These are phyloP conservation scores for Starmera stellimalicola DNA, from an alignment of 1,139 yeast genomes.

Conservation along the genomic window DNA sequence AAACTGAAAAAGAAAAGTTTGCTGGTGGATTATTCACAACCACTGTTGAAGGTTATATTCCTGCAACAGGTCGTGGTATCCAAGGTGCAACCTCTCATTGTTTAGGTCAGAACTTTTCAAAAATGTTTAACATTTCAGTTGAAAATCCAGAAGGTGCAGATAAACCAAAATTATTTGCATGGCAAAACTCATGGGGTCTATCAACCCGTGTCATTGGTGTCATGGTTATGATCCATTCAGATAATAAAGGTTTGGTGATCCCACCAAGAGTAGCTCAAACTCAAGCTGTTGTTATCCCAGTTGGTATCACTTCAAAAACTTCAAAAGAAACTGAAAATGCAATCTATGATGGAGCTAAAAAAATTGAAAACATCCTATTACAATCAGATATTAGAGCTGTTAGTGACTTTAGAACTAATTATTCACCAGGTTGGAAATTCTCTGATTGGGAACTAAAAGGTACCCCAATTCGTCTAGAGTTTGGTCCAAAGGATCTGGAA, in stretches of 20 bases:
- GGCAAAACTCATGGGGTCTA: conserved; percentile 99
- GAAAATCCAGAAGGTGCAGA: conserved; percentile 91
- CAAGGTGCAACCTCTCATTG: conserved; percentile 99
- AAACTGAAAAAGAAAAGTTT: conserved; percentile 95
- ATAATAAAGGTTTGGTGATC: conserved; percentile 93
- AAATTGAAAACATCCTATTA: conserved; percentile 49
- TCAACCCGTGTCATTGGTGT: conserved; percentile 99
- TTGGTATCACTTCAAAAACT: conserved; percentile 87
- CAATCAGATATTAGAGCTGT: conserved; percentile 59
- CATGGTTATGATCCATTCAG: conserved; percentile 98
- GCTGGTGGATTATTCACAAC: conserved; percentile 98
- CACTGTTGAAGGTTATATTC: conserved; percentile 93
- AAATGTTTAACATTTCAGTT: conserved; percentile 92
- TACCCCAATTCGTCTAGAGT: conserved; percentile 84
- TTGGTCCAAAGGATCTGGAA: conserved; percentile 92
- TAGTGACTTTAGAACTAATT: conserved; percentile 87
- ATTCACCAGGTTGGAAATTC: conserved; percentile 98
- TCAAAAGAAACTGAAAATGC: conserved; percentile 62
- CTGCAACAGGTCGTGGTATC: conserved; percentile 98
- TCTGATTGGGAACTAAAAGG: conserved; percentile 97
- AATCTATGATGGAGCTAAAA: conserved; percentile 61
- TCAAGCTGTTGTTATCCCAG: conserved; percentile 91
- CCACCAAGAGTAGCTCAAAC: conserved; percentile 95
- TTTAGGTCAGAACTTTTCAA: conserved; percentile 95
- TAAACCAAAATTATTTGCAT: conserved; percentile 77